Base-by-base conservation (phyloP, 1,284 basidiomycete genomes). In the Bondarzewia mesenterica region DNA sequence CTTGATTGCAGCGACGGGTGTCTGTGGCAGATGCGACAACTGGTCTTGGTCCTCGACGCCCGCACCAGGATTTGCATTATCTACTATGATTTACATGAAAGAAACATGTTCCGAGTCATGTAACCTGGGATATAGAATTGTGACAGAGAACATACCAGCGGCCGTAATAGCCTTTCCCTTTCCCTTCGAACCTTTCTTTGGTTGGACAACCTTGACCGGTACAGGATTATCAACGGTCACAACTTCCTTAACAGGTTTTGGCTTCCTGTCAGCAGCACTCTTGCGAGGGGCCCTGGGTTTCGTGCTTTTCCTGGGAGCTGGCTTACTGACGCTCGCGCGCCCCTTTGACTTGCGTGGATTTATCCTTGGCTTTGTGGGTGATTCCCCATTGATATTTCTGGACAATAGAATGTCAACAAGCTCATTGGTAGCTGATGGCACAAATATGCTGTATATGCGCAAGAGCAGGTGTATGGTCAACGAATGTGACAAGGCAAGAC, bases 331-430 rank as follows among this genome's bases (percentile, higher is more conserved):
- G 18, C 39, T 42, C 37, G 23, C 5, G 15, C 35, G 42, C 7
- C 15, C 32, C 32, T 25, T 45, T 12, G 44, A 45, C 26, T 44
- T 50, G 42, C 45, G 37, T 44, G 44, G 49, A 14, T 27, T 15
- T 2, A 10, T 16, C 39, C 50, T 36, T n/a, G 42, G 39, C 48
- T 70, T 70, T 18, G 58, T 54, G 1, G 70, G 71, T 0, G 71
- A 72, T 50, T 72, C 69, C 14, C 70, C 71, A 41, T 70, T 65
- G 3, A 73, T 60, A 12, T 66, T 63, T 12, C 71, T 68, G 3
- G 68, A 57, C 15, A 73, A 63, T 6, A 73, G 60, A 14, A 72
- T 64, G 15, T 69, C 66, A 2, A 69, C 40, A 2, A 74, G 61
- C 0, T 60, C 53, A 47, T 73, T 74, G 39, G 59, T 60, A 10